A percentile compares a stretch with the other conserved stretches of the same genome.
Conservation (phyloP, 2,329 filamentous ascomycete genomes). For the Xylaria hypoxylon region DNA sequence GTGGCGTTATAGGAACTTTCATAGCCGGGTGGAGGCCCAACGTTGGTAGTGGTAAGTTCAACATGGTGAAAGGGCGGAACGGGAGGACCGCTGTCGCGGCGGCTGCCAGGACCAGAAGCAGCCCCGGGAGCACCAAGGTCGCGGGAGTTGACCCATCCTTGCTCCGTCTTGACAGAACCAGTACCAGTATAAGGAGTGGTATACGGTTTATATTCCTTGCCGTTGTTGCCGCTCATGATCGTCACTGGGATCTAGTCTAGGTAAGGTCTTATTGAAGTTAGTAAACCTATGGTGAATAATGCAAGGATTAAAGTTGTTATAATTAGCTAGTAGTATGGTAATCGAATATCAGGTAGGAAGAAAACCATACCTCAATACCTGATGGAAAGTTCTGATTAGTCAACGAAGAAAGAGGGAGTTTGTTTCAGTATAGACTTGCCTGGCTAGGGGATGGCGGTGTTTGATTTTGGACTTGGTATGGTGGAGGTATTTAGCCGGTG, state of each 20-base stretch:
- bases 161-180: constrained; percentile 40
- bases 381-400: neutral
- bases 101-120: constrained; percentile 35
- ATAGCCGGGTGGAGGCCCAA: constrained; percentile 21
- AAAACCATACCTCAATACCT: neutral
- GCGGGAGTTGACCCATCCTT: constrained; percentile 40
- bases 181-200: constrained; percentile 47
- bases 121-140: constrained; percentile 37
- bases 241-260: neutral
- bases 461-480: neutral
- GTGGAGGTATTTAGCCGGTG: neutral
- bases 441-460: neutral
- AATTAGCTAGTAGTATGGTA: too few relatives aligned
- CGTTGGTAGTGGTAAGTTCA: constrained; percentile 30
- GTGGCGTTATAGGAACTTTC: neutral
- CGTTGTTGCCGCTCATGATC: constrained; percentile 23
- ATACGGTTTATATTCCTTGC: constrained; percentile 44
- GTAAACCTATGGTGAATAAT: neutral
- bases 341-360: too few relatives aligned
- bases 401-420: too few relatives aligned
- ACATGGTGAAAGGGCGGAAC: constrained; percentile 34
- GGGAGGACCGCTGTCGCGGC: constrained; percentile 30
- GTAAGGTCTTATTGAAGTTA: constrained; percentile 6
- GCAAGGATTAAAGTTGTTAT: too few relatives aligned
- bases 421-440: too few relatives aligned